These are phyloP conservation scores for Phalaenopsis hybrid DNA, from an alignment of 116 monocot species.

Conservation along the genomic window DNA sequence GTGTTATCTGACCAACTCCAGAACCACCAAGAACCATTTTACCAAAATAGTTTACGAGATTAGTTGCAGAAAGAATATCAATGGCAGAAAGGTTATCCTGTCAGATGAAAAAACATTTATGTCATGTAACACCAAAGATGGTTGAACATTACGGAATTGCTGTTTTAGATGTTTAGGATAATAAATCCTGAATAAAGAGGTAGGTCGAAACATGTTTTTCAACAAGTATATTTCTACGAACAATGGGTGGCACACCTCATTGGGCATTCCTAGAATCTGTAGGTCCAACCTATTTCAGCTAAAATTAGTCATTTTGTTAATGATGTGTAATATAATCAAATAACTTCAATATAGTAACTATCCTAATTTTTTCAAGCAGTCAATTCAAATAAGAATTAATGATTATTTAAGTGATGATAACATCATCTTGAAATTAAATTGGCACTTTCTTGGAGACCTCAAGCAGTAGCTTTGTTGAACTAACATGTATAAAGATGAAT, in stretches of 20 bases:
- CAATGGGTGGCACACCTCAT: no score
- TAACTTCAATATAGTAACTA: not conserved
- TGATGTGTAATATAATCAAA: not conserved
- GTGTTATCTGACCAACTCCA: slow-evolving; percentile 90
- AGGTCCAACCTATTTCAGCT: no score
- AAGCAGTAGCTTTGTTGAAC: no score
- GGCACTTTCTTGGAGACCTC: no score
- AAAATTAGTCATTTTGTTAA: no score
- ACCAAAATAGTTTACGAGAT: slow-evolving; percentile 99
- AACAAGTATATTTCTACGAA: no score
- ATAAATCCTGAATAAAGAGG: not conserved
- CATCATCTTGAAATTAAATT: no score
- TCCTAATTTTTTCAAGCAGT: not conserved
- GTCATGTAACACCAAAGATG: not conserved
- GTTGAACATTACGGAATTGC: not conserved
- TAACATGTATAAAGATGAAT: no score
- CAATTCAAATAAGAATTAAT: not conserved
- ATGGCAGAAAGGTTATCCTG: slow-evolving; percentile 99
- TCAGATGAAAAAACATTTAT: slow-evolving; percentile 7
- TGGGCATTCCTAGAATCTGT: no score
- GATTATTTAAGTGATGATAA: not conserved
- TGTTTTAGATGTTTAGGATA: not conserved
- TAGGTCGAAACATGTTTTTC: no score
- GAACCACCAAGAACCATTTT: slow-evolving; percentile 98
- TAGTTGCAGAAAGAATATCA: slow-evolving; percentile 96